Evolutionary conservation across 257 asterid genomes (phyloP).

Genomic region (Capsicum rhomboideum): DNA sequence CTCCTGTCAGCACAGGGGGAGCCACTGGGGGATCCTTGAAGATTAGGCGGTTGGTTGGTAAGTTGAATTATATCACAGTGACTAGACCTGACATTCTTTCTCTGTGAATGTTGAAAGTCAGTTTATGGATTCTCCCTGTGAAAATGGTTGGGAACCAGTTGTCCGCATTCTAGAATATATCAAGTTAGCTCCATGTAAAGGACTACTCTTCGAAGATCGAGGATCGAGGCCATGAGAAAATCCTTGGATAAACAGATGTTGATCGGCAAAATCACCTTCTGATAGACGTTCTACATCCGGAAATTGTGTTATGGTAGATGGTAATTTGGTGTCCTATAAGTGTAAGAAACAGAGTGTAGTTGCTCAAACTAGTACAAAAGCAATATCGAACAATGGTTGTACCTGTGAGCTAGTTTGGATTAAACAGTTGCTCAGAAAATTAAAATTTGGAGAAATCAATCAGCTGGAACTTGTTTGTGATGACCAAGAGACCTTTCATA

Average conservation of each 20-base stretch:
- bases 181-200: too few species aligned
- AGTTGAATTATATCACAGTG: too few species aligned
- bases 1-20: too few species aligned
- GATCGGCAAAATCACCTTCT: background rate
- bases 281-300: background rate
- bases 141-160: too few species aligned
- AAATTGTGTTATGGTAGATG: background rate
- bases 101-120: too few species aligned
- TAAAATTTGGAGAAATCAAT: background rate
- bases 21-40: too few species aligned
- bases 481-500: background rate
- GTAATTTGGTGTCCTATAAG: background rate
- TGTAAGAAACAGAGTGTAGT: background rate
- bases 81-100: too few species aligned
- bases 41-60: too few species aligned
- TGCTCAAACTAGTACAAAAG: background rate
- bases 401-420: background rate
- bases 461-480: background rate
- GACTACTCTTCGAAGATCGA: background rate
- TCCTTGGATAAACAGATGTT: background rate
- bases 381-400: background rate
- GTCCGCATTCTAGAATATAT: too few species aligned
- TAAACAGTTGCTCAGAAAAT: background rate
- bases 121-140: too few species aligned
- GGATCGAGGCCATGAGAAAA: background rate